A percentile compares a stretch with the other conserved stretches of the same genome.
phyloP scores from a whole-genome alignment of 768 basidiomycete genomes.

The Leccinum uliginosum region DNA sequence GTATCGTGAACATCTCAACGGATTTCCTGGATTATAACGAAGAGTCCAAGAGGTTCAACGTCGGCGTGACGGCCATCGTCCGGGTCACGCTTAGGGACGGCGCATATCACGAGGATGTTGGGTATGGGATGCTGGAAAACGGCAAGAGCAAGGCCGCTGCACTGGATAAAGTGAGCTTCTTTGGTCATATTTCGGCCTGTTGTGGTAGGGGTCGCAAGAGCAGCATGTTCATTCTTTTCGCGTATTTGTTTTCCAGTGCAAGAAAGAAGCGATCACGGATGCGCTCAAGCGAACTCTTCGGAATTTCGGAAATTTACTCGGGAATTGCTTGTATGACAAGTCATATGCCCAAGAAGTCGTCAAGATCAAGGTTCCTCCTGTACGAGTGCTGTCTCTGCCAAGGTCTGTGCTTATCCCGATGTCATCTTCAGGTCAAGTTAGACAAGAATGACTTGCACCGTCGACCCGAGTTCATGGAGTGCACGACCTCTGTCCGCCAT shows the following conservation, averaged over 20 bases:
- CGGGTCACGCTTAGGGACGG: constrained; percentile 87
- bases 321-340: constrained; percentile 98
- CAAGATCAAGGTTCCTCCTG: constrained; percentile 82
- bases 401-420: background rate
- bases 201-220: background rate
- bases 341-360: constrained; percentile 75
- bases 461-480: constrained; percentile 63
- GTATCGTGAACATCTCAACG: constrained; percentile 65
- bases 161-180: constrained; percentile 78
- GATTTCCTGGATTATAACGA: constrained; percentile 77
- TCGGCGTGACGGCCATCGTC: constrained; percentile 82
- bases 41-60: constrained; percentile 58
- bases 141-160: constrained; percentile 79
- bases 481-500: constrained; percentile 15
- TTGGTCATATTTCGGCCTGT: too few species aligned
- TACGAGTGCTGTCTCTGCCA: constrained; percentile 35
- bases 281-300: constrained; percentile 86
- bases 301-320: constrained; percentile 91
- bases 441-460: constrained; percentile 65
- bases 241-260: constrained; percentile 58
- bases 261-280: constrained; percentile 98
- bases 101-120: constrained; percentile 88
- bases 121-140: constrained; percentile 87
- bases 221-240: constrained; percentile 4
- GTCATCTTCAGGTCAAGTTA: constrained; percentile 44